phyloP scores from a whole-genome alignment of 2,329 filamentous ascomycete genomes.

The Sodiomyces alkalinus region DNA sequence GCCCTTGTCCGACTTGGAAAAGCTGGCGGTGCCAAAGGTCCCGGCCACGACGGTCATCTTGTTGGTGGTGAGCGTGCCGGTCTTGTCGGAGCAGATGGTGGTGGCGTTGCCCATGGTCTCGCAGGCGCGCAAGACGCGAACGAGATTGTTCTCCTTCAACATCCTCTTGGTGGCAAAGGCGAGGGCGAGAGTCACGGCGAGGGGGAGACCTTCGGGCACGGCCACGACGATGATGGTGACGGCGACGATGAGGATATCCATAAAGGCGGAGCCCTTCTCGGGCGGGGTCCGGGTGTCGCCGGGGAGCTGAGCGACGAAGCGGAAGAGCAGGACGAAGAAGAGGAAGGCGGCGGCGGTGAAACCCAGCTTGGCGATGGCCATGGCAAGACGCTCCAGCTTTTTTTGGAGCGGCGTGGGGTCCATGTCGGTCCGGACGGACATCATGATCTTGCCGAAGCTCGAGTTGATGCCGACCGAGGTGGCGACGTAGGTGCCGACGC shows the following conservation, averaged over 20 bases:
- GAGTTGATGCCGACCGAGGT: conserved; percentile 41
- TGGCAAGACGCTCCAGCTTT: conserved; percentile 31
- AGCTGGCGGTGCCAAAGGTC: conserved; percentile 35
- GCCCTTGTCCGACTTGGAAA: conserved; percentile 15
- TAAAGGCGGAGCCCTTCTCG: conserved; percentile 41
- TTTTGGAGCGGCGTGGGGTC: conserved; percentile 39
- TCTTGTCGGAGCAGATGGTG: conserved; percentile 66
- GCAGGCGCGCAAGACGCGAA: conserved; percentile 51
- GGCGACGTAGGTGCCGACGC: conserved; percentile 36
- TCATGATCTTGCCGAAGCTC: conserved; percentile 38
- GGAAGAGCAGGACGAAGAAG: conserved; percentile 65
- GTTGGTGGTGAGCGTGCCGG: conserved; percentile 50
- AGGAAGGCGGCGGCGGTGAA: conserved; percentile 56
- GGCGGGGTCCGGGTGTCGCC: conserved; percentile 30
- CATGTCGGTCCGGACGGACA: conserved; percentile 34
- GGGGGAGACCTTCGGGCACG: conserved; percentile 49
- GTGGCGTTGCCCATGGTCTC: conserved; percentile 61
- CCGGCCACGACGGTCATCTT: conserved; percentile 63
- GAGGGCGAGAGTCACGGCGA: conserved; percentile 52
- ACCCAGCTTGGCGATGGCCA: conserved; percentile 28
- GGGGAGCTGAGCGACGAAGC: conserved; percentile 52
- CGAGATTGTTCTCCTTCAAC: conserved; percentile 56
- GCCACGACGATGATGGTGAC: conserved; percentile 54
- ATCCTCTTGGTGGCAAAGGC: conserved; percentile 56
- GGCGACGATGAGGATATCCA: conserved; percentile 49